Percentiles rank a stretch among this genome's conserved stretches.
Evolutionary conservation across 2,329 filamentous ascomycete genomes (phyloP).

Genomic region (Arachnopeziza araneosa): DNA sequence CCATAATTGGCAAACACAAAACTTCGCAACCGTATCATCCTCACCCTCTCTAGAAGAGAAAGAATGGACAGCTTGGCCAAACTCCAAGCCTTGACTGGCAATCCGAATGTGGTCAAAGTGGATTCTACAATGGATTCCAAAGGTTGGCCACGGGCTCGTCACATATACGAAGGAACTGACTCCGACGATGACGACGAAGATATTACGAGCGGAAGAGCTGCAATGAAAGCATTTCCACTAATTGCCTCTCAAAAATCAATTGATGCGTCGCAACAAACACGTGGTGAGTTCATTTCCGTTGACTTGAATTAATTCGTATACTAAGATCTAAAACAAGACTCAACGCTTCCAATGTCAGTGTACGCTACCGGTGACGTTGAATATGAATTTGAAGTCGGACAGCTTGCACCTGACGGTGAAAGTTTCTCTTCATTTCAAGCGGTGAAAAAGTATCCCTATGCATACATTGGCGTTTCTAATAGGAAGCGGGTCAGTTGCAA

Average conservation of each 20-base stretch:
- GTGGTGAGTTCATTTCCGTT: neutral
- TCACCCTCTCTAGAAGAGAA: neutral
- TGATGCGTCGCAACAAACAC: too few relatives aligned
- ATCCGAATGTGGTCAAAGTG: constrained; percentile 3
- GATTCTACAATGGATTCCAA: neutral
- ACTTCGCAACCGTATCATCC: neutral
- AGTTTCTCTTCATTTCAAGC: constrained; percentile 47
- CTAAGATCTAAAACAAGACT: neutral
- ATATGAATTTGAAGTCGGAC: constrained; percentile 4
- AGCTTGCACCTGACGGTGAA: constrained; percentile 25
- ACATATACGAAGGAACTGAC: constrained; percentile 16
- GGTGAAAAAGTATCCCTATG: constrained; percentile 52
- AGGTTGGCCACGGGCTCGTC: neutral
- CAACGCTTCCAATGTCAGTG: neutral
- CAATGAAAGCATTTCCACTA: neutral
- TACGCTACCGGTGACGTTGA: neutral
- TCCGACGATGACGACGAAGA: constrained; percentile 13
- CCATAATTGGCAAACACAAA: neutral
- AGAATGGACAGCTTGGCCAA: constrained; percentile 16
- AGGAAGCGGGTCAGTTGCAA: constrained; percentile 40
- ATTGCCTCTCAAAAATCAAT: too few relatives aligned
- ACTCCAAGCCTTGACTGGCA: constrained; percentile 12
- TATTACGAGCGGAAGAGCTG: neutral
- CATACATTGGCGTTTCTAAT: constrained; percentile 51
- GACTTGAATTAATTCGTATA: neutral